Evolutionary conservation across 2,329 filamentous ascomycete genomes (phyloP).

Genomic region (Trichoderma sp.): DNA sequence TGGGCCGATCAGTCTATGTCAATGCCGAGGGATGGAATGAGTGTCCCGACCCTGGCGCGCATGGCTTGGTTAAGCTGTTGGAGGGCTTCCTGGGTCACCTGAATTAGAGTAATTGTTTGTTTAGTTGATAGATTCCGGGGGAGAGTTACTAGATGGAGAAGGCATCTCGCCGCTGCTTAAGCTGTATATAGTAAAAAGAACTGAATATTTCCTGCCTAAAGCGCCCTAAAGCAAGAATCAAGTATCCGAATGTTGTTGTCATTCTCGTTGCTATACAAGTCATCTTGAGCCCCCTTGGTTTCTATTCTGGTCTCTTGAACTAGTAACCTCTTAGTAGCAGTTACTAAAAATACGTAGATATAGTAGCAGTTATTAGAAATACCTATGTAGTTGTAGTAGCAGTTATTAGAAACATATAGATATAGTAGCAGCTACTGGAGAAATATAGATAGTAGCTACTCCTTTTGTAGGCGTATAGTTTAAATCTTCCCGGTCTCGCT

Average conservation of each 20-base stretch:
- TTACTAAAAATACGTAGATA: too few relatives aligned
- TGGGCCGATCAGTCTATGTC: slow-evolving; percentile 75
- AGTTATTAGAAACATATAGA: too few relatives aligned
- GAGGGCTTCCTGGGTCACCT: slow-evolving; percentile 52
- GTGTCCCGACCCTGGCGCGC: slow-evolving; percentile 72
- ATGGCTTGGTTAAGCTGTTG: slow-evolving; percentile 62
- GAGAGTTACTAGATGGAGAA: neutral
- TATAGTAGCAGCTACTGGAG: too few relatives aligned
- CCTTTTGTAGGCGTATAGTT: too few relatives aligned
- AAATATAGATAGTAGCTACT: too few relatives aligned
- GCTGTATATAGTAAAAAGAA: neutral
- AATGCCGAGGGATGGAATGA: slow-evolving; percentile 66
- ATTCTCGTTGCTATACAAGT: neutral
- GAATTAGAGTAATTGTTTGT: neutral
- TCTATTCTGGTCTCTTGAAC: neutral
- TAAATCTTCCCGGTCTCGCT: too few relatives aligned
- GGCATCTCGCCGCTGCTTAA: neutral
- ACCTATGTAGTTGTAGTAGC: too few relatives aligned
- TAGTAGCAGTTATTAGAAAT: too few relatives aligned
- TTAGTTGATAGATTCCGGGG: neutral
- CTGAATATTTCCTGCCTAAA: neutral
- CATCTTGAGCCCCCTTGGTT: neutral
- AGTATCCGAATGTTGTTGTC: neutral
- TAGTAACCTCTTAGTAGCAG: neutral
- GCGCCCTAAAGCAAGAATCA: too few relatives aligned